Evolutionary conservation across 2,329 filamentous ascomycete genomes (phyloP).

Genomic region (Colletotrichum sp.): DNA sequence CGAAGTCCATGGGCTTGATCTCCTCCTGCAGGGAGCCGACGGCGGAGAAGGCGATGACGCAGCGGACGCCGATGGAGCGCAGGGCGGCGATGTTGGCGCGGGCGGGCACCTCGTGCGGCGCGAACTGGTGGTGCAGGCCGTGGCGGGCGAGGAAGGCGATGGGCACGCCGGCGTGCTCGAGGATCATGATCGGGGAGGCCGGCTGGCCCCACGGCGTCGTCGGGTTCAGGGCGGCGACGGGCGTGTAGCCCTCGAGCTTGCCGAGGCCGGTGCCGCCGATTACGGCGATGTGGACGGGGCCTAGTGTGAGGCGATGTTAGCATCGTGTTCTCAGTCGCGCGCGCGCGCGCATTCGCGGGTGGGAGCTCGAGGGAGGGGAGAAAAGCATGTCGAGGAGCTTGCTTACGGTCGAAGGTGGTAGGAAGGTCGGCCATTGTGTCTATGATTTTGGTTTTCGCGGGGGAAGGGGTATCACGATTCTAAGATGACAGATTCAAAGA

Average conservation of each 20-base stretch:
- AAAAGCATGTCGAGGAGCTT: neutral
- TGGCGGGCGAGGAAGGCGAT: conserved; percentile 96
- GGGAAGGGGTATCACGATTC: neutral
- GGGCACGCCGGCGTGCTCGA: conserved; percentile 81
- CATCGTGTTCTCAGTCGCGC: neutral
- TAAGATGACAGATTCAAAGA: neutral
- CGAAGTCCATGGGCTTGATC: conserved; percentile 95
- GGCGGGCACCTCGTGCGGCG: conserved; percentile 92
- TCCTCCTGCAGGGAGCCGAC: conserved; percentile 92
- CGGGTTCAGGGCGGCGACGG: conserved; percentile 78
- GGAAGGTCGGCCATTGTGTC: conserved; percentile 58
- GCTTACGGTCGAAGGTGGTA: conserved; percentile 62
- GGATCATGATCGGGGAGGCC: conserved; percentile 78
- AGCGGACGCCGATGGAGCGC: conserved; percentile 85
- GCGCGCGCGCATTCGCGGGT: neutral
- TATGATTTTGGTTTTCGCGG: neutral
- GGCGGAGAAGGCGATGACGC: conserved; percentile 92
- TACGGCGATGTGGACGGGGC: conserved; percentile 81
- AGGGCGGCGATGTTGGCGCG: conserved; percentile 99
- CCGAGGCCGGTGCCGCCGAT: conserved; percentile 93
- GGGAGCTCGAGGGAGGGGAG: neutral
- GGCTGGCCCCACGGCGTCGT: conserved; percentile 89
- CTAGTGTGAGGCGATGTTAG: conserved; percentile 38
- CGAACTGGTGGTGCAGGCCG: conserved; percentile 84
- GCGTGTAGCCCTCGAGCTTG: conserved; percentile 84